phyloP scores from a whole-genome alignment of 352 stramenopile genomes.

The Phytophthora cryptogea region DNA sequence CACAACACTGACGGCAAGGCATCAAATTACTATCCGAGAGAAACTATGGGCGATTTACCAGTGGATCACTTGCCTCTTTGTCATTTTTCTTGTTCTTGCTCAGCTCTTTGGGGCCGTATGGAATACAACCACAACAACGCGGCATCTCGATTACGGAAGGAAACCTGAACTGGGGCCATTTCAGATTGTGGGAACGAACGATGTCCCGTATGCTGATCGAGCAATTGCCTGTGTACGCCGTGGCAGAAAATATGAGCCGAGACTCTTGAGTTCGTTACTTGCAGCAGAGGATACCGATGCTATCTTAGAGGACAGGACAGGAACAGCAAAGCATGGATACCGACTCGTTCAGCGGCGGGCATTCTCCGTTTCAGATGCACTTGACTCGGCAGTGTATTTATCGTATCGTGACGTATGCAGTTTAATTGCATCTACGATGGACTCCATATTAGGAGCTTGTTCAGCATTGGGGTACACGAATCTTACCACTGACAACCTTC shows the following conservation, averaged over 20 bases:
- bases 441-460: constrained; percentile 22
- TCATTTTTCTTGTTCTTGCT: constrained; percentile 28
- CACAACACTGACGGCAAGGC: no score
- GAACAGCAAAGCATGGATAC: constrained; percentile 33
- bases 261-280: constrained; percentile 29
- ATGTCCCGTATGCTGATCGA: constrained; percentile 52
- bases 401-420: constrained; percentile 13
- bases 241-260: constrained; percentile 31
- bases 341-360: constrained; percentile 19
- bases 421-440: constrained; percentile 24
- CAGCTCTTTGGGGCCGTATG: constrained; percentile 40
- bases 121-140: constrained; percentile 9
- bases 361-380: background rate
- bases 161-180: constrained; percentile 9
- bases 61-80: constrained; percentile 38
- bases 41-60: constrained; percentile 21
- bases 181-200: constrained; percentile 39
- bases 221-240: constrained; percentile 39
- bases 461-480: constrained; percentile 21
- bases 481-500: constrained; percentile 21
- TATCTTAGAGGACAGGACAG: constrained; percentile 22
- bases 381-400: constrained; percentile 8
- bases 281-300: constrained; percentile 20
- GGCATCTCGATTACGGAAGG: constrained; percentile 12
- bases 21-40: background rate